phyloP scores from a whole-genome alignment of 2,329 filamentous ascomycete genomes.

The Biscogniauxia sp. region DNA sequence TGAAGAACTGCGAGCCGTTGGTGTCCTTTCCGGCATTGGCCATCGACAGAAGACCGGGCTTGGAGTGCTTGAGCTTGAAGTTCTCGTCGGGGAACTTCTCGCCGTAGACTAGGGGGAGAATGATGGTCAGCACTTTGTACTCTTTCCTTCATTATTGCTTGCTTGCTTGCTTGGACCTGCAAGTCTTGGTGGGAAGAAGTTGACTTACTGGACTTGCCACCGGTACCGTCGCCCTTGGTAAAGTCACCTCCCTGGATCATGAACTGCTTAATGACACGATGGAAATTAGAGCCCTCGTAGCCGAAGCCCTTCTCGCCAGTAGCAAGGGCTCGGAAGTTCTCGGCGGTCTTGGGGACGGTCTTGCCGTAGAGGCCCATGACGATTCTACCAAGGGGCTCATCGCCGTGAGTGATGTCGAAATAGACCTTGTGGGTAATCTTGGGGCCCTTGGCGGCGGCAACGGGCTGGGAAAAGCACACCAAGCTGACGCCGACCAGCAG shows the following conservation, averaged over 20 bases:
- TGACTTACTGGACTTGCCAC: conserved; percentile 76
- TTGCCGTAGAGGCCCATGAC: conserved; percentile 84
- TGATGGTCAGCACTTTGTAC: conserved; percentile 12
- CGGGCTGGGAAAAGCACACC: conserved; percentile 72
- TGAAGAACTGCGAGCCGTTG: conserved; percentile 89
- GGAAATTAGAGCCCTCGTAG: conserved; percentile 79
- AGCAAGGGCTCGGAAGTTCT: conserved; percentile 77
- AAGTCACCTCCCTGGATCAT: conserved; percentile 94
- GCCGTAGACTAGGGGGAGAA: conserved; percentile 64
- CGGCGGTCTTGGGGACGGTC: conserved; percentile 73
- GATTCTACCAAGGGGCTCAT: conserved; percentile 69
- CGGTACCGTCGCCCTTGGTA: conserved; percentile 77
- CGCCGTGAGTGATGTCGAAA: conserved; percentile 79
- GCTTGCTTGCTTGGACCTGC: not conserved
- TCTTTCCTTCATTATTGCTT: not conserved
- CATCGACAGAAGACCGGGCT: conserved; percentile 81
- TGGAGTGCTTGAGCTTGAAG: conserved; percentile 92
- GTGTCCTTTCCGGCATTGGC: conserved; percentile 82
- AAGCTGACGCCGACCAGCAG: conserved; percentile 74
- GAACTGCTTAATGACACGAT: conserved; percentile 86
- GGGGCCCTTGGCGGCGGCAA: conserved; percentile 76
- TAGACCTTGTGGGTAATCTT: conserved; percentile 96
- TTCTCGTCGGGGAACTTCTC: conserved; percentile 85
- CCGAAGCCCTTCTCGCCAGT: conserved; percentile 86
- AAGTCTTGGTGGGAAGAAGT: too few species aligned